Conservation (phyloP, 805 yeast genomes). For the Allodekkera sacchari region DNA sequence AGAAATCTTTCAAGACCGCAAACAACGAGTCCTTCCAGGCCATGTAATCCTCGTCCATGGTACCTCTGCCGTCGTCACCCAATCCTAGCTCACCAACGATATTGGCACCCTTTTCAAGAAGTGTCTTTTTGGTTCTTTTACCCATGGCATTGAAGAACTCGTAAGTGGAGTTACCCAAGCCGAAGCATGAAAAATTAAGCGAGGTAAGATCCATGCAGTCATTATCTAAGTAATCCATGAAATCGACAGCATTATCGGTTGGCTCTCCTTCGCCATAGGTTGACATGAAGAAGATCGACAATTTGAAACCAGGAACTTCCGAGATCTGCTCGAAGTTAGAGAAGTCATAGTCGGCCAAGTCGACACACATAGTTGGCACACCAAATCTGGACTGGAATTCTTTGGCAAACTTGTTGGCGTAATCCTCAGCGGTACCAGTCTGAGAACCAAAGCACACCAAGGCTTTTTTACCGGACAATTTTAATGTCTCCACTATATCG, state of each 20-base stretch:
- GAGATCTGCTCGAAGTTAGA: constrained; percentile 62
- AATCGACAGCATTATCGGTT: constrained; percentile 85
- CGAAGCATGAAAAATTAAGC: constrained; percentile 69
- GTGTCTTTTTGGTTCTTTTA: constrained; percentile 43
- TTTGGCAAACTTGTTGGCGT: constrained; percentile 82
- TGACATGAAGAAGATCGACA: constrained; percentile 63
- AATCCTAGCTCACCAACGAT: constrained; percentile 71
- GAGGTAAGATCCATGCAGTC: constrained; percentile 48
- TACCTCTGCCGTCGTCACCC: constrained; percentile 94
- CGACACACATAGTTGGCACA: constrained; percentile 75
- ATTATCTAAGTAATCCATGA: constrained; percentile 60
- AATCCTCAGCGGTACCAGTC: constrained; percentile 98
- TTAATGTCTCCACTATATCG: constrained; percentile 50
- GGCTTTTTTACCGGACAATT: constrained; percentile 60
- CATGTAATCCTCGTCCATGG: constrained; percentile 91
- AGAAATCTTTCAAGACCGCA: constrained; percentile 52
- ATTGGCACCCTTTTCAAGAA: constrained; percentile 61
- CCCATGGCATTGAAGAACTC: constrained; percentile 86
- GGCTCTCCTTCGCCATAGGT: constrained; percentile 99
- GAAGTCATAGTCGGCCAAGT: constrained; percentile 80
- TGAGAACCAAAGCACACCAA: constrained; percentile 88
- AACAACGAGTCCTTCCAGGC: constrained; percentile 83
- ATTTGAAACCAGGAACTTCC: constrained; percentile 45
- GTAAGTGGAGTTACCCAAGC: constrained; percentile 91
- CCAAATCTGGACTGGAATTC: constrained; percentile 80